These are phyloP conservation scores for Irpex sp. DNA, from an alignment of 1,284 basidiomycete genomes.

Conservation along the genomic window DNA sequence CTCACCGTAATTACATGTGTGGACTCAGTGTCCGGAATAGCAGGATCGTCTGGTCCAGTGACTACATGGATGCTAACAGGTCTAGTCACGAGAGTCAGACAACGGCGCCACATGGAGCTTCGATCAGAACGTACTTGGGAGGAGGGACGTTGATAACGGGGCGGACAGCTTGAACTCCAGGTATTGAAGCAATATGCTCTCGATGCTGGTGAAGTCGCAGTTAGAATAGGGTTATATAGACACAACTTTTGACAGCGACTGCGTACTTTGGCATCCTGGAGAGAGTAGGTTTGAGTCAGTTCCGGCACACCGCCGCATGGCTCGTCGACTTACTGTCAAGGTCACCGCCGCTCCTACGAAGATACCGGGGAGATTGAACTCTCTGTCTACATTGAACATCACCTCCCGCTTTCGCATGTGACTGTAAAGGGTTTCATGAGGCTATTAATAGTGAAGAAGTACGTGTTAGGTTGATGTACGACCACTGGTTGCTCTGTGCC, in stretches of 20 bases:
- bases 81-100: constrained; percentile 13
- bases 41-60: constrained; percentile 31
- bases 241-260: background rate
- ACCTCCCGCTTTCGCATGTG: constrained; percentile 33
- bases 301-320: background rate
- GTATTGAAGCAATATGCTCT: background rate
- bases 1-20: constrained; percentile 33
- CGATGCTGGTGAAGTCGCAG: background rate
- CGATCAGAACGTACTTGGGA: constrained; percentile 8
- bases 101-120: constrained; percentile 17
- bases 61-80: constrained; percentile 27
- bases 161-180: constrained; percentile 12
- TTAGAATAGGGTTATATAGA: background rate
- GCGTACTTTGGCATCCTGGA: constrained; percentile 4
- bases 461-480: background rate
- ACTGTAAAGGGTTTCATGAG: constrained; percentile 35
- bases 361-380: constrained; percentile 38
- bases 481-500: constrained; percentile 4
- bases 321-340: constrained; percentile 23
- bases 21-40: constrained; percentile 30
- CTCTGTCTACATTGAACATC: constrained; percentile 34
- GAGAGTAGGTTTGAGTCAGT: background rate
- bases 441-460: constrained; percentile 13
- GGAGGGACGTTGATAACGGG: constrained; percentile 8
- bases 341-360: constrained; percentile 42